These are phyloP conservation scores for Amylocystis lapponica DNA, from an alignment of 768 basidiomycete genomes.

Conservation along the genomic window DNA sequence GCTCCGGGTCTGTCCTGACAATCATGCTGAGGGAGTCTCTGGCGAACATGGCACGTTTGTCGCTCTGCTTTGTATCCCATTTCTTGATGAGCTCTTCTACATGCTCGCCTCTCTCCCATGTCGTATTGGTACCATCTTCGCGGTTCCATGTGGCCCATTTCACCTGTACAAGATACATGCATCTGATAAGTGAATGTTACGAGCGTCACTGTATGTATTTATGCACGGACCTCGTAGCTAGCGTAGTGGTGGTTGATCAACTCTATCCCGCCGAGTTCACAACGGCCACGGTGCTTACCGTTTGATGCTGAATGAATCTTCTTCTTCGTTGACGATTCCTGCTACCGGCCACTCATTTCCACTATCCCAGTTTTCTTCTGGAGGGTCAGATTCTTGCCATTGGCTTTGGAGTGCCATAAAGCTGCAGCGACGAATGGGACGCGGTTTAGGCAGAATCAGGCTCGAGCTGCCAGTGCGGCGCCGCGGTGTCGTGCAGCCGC, in stretches of 20 bases:
- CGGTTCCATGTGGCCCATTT: constrained; percentile 48
- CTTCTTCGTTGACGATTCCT: constrained; percentile 14
- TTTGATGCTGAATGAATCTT: constrained; percentile 7
- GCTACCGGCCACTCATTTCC: constrained; percentile 12
- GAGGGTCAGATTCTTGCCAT: constrained; percentile 9
- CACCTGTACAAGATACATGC: constrained; percentile 29
- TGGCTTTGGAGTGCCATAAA: no score
- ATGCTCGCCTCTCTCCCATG: constrained; percentile 38
- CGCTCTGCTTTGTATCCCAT: constrained; percentile 32
- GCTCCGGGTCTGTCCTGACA: not conserved
- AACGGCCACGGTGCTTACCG: constrained; percentile 1
- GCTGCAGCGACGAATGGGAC: no score
- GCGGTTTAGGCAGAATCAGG: no score
- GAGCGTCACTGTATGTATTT: no score
- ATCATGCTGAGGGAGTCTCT: constrained; percentile 22
- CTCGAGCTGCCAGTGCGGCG: no score
- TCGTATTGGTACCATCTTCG: constrained; percentile 46
- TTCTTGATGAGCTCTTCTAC: constrained; percentile 13
- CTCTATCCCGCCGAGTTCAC: not conserved
- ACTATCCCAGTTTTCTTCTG: constrained; percentile 10
- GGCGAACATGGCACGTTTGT: constrained; percentile 22
- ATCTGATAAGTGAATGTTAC: not conserved
- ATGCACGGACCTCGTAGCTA: constrained; percentile 12
- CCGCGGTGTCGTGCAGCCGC: no score
- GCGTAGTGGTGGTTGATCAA: not conserved